Percentiles rank a stretch among this genome's conserved stretches.
These are phyloP conservation scores for Bathelium albidoporum DNA, from an alignment of 495 filamentous ascomycete genomes.

Conservation along the genomic window DNA sequence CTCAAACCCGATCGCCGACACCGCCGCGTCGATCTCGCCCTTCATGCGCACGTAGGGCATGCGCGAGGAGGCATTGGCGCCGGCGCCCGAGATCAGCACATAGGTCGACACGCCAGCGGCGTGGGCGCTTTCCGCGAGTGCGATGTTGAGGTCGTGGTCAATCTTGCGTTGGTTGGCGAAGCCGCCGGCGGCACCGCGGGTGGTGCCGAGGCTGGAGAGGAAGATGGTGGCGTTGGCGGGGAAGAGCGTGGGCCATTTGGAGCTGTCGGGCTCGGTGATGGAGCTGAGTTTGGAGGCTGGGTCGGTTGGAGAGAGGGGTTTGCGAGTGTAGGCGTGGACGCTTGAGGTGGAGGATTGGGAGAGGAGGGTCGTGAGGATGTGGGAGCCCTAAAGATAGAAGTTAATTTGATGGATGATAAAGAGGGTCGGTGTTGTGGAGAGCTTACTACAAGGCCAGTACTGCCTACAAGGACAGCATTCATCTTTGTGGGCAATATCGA, in stretches of 20 bases:
- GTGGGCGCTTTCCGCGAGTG: conserved; percentile 40
- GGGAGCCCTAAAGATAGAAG: conserved; percentile 22
- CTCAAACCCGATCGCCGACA: conserved; percentile 60
- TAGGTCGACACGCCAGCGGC: conserved; percentile 36
- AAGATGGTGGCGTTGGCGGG: conserved; percentile 30
- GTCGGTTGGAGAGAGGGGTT: conserved; percentile 16
- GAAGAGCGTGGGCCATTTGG: conserved; percentile 29
- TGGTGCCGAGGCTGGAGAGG: conserved; percentile 42
- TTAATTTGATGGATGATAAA: not conserved
- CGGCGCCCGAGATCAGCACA: conserved; percentile 35
- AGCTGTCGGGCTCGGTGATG: conserved; percentile 21
- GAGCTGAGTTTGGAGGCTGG: conserved; percentile 22
- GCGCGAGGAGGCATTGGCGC: conserved; percentile 15
- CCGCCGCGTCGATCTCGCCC: conserved; percentile 65
- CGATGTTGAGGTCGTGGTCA: conserved; percentile 40
- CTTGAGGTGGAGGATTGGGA: conserved; percentile 20
- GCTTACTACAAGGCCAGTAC: conserved; percentile 32
- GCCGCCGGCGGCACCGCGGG: conserved; percentile 35
- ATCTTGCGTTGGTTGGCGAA: conserved; percentile 41
- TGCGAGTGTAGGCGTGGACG: conserved; percentile 29
- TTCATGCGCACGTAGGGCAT: conserved; percentile 59
- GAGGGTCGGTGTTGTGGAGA: not conserved
- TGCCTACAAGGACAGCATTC: conserved; percentile 25
- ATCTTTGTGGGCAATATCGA: not conserved
- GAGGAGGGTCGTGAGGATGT: conserved; percentile 30